Conservation (phyloP, 1,284 basidiomycete species). For the Tylopilus sp. region DNA sequence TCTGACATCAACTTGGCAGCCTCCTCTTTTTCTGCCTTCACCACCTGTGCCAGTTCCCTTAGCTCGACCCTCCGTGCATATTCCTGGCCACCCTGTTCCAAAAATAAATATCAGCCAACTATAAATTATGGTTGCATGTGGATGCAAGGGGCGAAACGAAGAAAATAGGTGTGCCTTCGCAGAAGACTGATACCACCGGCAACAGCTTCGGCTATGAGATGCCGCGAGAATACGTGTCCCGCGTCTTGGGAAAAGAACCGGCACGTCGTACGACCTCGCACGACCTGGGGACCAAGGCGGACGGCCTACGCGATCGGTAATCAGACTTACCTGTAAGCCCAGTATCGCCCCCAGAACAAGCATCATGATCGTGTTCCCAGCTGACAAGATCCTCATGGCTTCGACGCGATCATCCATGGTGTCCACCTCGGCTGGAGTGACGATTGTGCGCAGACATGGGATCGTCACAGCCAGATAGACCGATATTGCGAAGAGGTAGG, state of each 20-base stretch:
- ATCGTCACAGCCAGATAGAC: constrained; percentile 82
- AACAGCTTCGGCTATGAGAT: constrained; percentile 16
- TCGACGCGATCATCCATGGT: constrained; percentile 67
- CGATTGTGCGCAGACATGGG: constrained; percentile 72
- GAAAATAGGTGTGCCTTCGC: background rate
- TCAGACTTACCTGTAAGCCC: constrained; percentile 60
- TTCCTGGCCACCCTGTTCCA: constrained; percentile 77
- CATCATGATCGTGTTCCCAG: constrained; percentile 82
- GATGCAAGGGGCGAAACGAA: constrained; percentile 11
- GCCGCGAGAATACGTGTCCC: constrained; percentile 8
- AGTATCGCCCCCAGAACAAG: constrained; percentile 65
- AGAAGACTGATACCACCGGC: constrained; percentile 1
- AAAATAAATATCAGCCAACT: constrained; percentile 22
- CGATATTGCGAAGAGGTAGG: constrained; percentile 71
- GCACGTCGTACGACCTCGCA: background rate
- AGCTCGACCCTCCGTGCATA: constrained; percentile 73
- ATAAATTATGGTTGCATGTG: constrained; percentile 14
- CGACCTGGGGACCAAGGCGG: constrained; percentile 1
- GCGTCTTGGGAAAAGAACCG: constrained; percentile 12
- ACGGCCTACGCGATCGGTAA: background rate
- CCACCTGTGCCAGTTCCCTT: constrained; percentile 52
- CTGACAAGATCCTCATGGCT: constrained; percentile 76
- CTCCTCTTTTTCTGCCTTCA: constrained; percentile 31
- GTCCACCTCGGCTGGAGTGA: constrained; percentile 55
- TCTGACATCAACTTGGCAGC: constrained; percentile 35